Evolutionary conservation across 2,329 filamentous ascomycete species (phyloP).

Genomic region (Trichophaea hybrida): DNA sequence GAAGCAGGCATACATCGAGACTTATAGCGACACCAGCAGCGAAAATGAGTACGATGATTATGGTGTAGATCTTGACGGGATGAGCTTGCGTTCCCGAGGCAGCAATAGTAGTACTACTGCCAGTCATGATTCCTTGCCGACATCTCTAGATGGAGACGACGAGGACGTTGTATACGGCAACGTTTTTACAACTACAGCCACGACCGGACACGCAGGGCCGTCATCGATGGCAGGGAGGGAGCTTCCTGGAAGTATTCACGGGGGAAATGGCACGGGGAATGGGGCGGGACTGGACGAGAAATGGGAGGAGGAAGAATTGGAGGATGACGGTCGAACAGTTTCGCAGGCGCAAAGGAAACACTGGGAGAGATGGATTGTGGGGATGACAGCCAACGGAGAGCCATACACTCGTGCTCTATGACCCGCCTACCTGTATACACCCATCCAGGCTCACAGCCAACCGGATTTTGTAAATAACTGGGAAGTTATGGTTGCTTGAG

Average conservation of each 20-base stretch:
- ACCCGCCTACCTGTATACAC: background rate
- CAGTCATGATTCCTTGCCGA: constrained; percentile 8
- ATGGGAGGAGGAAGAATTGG: constrained; percentile 20
- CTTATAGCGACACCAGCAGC: constrained; percentile 25
- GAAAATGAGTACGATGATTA: constrained; percentile 23
- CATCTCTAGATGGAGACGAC: background rate
- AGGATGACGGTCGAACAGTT: constrained; percentile 25
- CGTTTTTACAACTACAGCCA: constrained; percentile 18
- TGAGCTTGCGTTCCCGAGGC: constrained; percentile 13
- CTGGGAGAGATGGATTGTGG: constrained; percentile 27
- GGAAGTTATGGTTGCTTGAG: background rate
- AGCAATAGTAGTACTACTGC: constrained; percentile 7
- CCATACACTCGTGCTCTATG: background rate
- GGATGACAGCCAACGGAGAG: constrained; percentile 12
- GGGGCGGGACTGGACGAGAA: background rate
- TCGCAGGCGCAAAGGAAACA: constrained; percentile 25
- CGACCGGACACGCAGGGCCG: constrained; percentile 16
- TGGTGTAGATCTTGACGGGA: constrained; percentile 13
- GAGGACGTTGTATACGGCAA: constrained; percentile 23
- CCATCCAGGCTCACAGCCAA: background rate
- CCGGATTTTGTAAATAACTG: background rate
- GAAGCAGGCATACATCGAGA: constrained; percentile 19
- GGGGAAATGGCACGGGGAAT: constrained; percentile 10
- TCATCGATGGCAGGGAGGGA: background rate
- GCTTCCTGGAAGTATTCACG: background rate